Base-by-base conservation (phyloP, 768 basidiomycete species). In the Leccinum pellstonianum region DNA sequence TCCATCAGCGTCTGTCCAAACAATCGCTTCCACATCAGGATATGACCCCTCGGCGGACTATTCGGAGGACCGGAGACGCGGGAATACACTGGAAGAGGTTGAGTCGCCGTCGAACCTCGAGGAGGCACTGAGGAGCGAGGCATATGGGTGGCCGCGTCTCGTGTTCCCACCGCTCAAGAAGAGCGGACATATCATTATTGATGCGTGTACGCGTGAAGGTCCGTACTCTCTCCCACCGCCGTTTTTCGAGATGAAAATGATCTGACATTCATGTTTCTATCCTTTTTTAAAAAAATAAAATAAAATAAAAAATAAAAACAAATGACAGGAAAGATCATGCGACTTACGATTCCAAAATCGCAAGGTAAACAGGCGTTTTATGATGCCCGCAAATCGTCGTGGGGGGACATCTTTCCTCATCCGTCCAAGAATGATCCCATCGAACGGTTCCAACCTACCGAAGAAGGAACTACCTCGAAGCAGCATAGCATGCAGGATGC, bases 401-500 rank as follows among this genome's bases (percentile, higher is more conserved):
- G 96, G 95, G 97, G 97, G 19, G 97, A 98, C 71, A 79, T 93
- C 23, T 98, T 98, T 75, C 97, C 97, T 21, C 95, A 98, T 69
- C 75, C 79, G 17, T 85, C 94, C 5, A 95, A 94, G 74, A 92
- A 90, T 68, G 68, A 79, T 6, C 86, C 90, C 0, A 84, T 90
- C 57, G 83, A 86, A 62, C 85, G 88, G 3, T 76, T 79, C 67
- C 79, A 82, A 65, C 75, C 77, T 48, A 23, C 50, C 4, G 62
- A 64, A 1, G 69, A 67, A 58, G 72, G 66, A 61, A 60, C 64
- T 6, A 73, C 71, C 52, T 57, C 48, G 6, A 70, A 72, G 47
- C 61, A 68, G 52, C 73, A 70, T 56, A 69, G 61, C 14, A 67
- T 67, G 17, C 69, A 60, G 21, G 61, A 68, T 3, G 63, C 67